Percentiles rank a stretch among this genome's conserved stretches.
Evolutionary conservation across 768 basidiomycete species (phyloP).

Genomic region (Suillus ampliporus): DNA sequence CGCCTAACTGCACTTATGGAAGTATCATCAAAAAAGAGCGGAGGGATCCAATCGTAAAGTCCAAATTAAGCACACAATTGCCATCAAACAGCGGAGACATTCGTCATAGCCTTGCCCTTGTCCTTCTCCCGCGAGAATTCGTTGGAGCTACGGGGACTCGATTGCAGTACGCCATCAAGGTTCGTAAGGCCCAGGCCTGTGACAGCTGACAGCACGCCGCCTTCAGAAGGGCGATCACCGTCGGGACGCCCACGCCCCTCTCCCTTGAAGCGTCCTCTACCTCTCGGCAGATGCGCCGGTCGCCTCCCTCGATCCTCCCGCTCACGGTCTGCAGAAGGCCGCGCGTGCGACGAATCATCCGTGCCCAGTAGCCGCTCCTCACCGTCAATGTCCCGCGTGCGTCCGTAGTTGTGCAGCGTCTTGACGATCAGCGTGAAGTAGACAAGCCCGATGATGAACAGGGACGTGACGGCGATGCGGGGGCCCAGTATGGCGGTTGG

Average conservation of each 20-base stretch:
- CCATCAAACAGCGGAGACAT: not conserved
- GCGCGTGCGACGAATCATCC: constrained; percentile 1
- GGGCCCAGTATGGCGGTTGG: constrained; percentile 50
- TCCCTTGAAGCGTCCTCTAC: constrained; percentile 18
- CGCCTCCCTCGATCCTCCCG: constrained; percentile 12
- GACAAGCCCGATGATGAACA: constrained; percentile 62
- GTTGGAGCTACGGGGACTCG: constrained; percentile 14
- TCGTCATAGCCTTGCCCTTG: not conserved
- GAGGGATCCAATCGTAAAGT: not conserved
- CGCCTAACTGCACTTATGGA: not conserved
- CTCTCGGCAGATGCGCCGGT: not conserved
- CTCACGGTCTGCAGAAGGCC: not conserved
- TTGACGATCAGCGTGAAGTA: constrained; percentile 66
- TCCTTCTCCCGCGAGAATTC: constrained; percentile 24
- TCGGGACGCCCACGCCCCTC: not conserved
- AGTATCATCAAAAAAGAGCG: not conserved
- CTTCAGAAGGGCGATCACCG: constrained; percentile 1
- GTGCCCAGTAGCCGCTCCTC: not conserved
- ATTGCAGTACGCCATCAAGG: constrained; percentile 22
- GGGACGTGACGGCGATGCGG: constrained; percentile 57
- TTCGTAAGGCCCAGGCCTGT: constrained; percentile 33
- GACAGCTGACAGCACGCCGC: constrained; percentile 28
- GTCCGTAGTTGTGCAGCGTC: constrained; percentile 66
- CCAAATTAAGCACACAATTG: not conserved
- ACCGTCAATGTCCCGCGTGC: not conserved